Evolutionary conservation across 2,329 filamentous ascomycete genomes (phyloP), one percentile per base, ranked within the genome.

Genomic region (Akanthomyces dipterigenus): DNA sequence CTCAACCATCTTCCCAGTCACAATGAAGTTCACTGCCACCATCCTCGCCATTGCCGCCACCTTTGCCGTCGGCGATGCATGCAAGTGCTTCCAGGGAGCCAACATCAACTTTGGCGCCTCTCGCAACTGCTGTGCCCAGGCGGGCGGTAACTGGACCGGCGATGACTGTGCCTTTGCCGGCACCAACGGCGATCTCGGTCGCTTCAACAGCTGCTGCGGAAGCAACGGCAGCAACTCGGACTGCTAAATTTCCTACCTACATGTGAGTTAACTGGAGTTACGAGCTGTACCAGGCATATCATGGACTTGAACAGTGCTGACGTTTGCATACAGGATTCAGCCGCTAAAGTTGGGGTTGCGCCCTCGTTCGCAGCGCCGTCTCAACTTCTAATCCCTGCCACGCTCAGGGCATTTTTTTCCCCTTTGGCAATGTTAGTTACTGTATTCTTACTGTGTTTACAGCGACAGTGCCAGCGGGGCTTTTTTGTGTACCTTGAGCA

Each of bases 91-190:
- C 22, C 43, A 22, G 8, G 53, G 53, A 14, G n/a, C 36, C 53
- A 55, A 43, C 36, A 55, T 55, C 53, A 26, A 55, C 16, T 55
- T 55, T 55, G 53, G 53, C 31, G 53, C 20, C 18, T 55, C 53
- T 18, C 53, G 36, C 22, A 28, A 26, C 24, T 55, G 53, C 53
- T 55, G 53, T 24, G 18, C 22, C 20, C 36, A 55, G 38, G 26
- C 53, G 31, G 53, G 53, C 11, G 53, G 53, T 16, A 20, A 26
- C 22, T 55, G 53, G 53, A 55, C 53, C 20, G 53, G 53, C 20
- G 53, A 55, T 20, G 53, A 55, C 18, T 55, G 53, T 7, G 53
- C 53, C 16, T 55, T 55, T 22, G 53, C 53, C 38, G 53, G 53
- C 12, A 42, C 53, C 5, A 2, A 5, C 26, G 53, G 53, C 38